These are phyloP conservation scores for Evansstolkia leycettana DNA, from an alignment of 495 filamentous ascomycete species.

Conservation along the genomic window DNA sequence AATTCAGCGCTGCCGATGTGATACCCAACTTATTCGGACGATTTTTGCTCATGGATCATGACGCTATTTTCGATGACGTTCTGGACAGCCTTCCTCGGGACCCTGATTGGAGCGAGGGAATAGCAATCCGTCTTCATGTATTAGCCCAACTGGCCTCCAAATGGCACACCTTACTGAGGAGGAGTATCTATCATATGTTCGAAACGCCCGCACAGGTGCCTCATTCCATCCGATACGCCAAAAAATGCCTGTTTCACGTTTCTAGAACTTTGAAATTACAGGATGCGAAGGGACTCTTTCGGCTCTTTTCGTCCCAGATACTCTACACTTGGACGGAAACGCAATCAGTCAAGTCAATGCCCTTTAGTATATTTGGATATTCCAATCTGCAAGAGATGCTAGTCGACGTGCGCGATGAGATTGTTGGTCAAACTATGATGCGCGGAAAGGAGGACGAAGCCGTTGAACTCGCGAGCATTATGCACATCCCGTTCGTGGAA, in stretches of 20 bases:
- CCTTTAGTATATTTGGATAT: slow-evolving; percentile 76
- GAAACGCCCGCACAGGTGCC: slow-evolving; percentile 67
- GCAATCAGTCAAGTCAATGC: slow-evolving; percentile 52
- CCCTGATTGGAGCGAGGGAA: slow-evolving; percentile 61
- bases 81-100: slow-evolving; percentile 60
- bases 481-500: slow-evolving; percentile 41
- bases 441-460: slow-evolving; percentile 55
- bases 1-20: slow-evolving; percentile 55
- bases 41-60: slow-evolving; percentile 66
- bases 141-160: slow-evolving; percentile 60
- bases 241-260: slow-evolving; percentile 53
- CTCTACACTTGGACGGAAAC: slow-evolving; percentile 79
- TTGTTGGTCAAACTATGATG: slow-evolving; percentile 76
- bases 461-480: slow-evolving; percentile 39
- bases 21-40: slow-evolving; percentile 69
- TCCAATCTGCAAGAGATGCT: slow-evolving; percentile 54
- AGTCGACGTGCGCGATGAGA: slow-evolving; percentile 61
- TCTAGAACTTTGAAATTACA: slow-evolving; percentile 50
- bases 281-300: slow-evolving; percentile 58
- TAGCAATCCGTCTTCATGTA: slow-evolving; percentile 69
- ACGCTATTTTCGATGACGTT: slow-evolving; percentile 69
- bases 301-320: slow-evolving; percentile 84
- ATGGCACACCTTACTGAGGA: slow-evolving; percentile 72
- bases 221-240: slow-evolving; percentile 52
- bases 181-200: slow-evolving; percentile 83